Base-by-base conservation (phyloP, 257 asterid genomes). In the Solanum piurae region DNA sequence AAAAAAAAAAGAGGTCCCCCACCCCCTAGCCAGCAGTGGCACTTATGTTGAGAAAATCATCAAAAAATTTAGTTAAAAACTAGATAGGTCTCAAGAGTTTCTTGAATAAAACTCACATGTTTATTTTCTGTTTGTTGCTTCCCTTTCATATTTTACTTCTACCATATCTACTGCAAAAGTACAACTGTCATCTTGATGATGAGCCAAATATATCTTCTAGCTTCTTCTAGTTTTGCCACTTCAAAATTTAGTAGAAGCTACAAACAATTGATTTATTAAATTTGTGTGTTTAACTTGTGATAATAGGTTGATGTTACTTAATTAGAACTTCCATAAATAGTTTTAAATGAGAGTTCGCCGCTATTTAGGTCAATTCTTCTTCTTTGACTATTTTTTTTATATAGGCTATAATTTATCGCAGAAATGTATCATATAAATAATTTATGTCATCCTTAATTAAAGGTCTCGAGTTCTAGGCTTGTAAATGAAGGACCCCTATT, bases 81-180 rank as follows among this genome's bases (percentile, higher is more conserved):
- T 69, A 7, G 25, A 33, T 69, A 69, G 18, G 12, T 68, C 37
- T 27, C 6, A 1, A 68, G 23, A 68, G 72, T 46, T 75, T 55
- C 44, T 34, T 18, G 36, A 72, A 12, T 25, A 68, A 68, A 89
- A 46, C 87, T 37, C 89, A 83, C 89, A 92, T 62, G 90, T 87
- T 83, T 87, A 79, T 87, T 87, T 79, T 77, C 34, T 82, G 52
- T 88, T 68, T 73, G 64, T 89, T 86, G 16, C 86, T 85, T 36
- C 86, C 87, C 62, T 71, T 86, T 89, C 87, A 69, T 69, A 77
- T 80, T 87, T 89, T 66, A 7, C 89, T 77, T 62, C 69, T 29
- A 62, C 83, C 66, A 82, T 42, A 49, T 85, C 86, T 77, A 58
- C 86, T 89, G 90, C 90, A 89, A 31, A 85, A 40, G 23, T 71